These are phyloP conservation scores for Puya raimondii DNA, from an alignment of 176 grass and related monocot genomes.

Conservation along the genomic window DNA sequence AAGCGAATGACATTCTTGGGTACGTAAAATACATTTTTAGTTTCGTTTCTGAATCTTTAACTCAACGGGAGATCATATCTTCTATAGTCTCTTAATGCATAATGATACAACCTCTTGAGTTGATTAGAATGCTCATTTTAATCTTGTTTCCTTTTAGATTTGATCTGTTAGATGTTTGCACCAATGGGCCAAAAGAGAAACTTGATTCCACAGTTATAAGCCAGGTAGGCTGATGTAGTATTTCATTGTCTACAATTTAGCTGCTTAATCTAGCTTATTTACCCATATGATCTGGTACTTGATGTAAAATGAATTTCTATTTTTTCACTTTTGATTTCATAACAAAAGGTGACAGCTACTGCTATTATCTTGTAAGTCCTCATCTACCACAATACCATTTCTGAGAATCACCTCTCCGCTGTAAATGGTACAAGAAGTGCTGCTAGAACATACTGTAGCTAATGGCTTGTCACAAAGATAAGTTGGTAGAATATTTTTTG, in stretches of 20 bases:
- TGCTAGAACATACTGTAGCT: neutral
- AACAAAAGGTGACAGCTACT: too few relatives aligned
- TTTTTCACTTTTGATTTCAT: too few relatives aligned
- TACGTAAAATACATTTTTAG: constrained; percentile 14
- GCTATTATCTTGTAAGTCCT: too few relatives aligned
- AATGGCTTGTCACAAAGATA: neutral
- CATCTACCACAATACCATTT: neutral
- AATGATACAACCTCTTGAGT: neutral
- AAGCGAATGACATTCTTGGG: constrained; percentile 94
- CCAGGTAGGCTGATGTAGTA: constrained; percentile 41
- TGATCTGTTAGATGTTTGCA: constrained; percentile 82
- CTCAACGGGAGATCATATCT: too few relatives aligned
- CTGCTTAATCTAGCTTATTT: neutral
- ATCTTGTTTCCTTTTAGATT: constrained; percentile 36
- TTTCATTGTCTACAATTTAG: neutral
- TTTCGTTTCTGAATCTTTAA: neutral
- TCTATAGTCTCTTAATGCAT: neutral
- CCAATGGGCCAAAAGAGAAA: constrained; percentile 89
- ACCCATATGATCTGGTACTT: neutral
- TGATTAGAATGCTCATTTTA: neutral
- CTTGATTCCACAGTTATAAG: constrained; percentile 93
- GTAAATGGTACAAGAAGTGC: neutral
- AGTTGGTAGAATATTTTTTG: neutral
- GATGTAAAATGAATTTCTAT: too few relatives aligned
- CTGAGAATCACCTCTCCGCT: neutral